phyloP scores from a whole-genome alignment of 2,329 filamentous ascomycete species.

The Fusarium humuli region DNA sequence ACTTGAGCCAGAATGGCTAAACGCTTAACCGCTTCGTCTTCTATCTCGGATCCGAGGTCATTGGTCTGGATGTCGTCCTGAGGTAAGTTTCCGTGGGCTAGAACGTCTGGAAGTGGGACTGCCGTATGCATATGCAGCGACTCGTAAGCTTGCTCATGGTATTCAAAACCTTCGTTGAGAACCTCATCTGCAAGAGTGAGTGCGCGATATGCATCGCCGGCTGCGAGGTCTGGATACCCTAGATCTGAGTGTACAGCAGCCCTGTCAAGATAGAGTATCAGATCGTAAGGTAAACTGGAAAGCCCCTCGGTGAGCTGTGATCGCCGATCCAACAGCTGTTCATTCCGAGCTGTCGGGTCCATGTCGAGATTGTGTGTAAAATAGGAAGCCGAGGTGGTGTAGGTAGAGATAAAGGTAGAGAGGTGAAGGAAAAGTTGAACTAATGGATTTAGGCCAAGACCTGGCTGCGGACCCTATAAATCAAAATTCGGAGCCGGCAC shows the following conservation, averaged over 20 bases:
- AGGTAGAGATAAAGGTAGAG: constrained; percentile 14
- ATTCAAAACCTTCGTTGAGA: constrained; percentile 82
- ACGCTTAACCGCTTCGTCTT: constrained; percentile 51
- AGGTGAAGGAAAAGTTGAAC: constrained; percentile 19
- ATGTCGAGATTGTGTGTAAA: constrained; percentile 29
- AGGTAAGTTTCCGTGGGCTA: constrained; percentile 58
- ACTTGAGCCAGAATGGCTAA: constrained; percentile 64
- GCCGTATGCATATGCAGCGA: constrained; percentile 56
- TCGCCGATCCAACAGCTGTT: constrained; percentile 65
- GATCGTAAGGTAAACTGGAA: constrained; percentile 66
- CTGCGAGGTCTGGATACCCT: constrained; percentile 89
- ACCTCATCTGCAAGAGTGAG: constrained; percentile 88
- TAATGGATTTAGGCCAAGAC: constrained; percentile 22
- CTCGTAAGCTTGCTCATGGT: constrained; percentile 75
- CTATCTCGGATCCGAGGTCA: constrained; percentile 50
- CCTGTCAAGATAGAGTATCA: constrained; percentile 74
- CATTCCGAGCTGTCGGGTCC: constrained; percentile 54
- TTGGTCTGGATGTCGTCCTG: constrained; percentile 51
- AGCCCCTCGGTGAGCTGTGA: constrained; percentile 68
- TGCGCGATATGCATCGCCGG: constrained; percentile 89
- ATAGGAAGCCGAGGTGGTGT: neutral
- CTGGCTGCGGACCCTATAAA: constrained; percentile 20
- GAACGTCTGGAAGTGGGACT: constrained; percentile 57
- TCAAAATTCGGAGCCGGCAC: constrained; percentile 17
- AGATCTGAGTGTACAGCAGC: constrained; percentile 78